phyloP scores from a whole-genome alignment of 1,284 basidiomycete species.

The Leccinum insolens region DNA sequence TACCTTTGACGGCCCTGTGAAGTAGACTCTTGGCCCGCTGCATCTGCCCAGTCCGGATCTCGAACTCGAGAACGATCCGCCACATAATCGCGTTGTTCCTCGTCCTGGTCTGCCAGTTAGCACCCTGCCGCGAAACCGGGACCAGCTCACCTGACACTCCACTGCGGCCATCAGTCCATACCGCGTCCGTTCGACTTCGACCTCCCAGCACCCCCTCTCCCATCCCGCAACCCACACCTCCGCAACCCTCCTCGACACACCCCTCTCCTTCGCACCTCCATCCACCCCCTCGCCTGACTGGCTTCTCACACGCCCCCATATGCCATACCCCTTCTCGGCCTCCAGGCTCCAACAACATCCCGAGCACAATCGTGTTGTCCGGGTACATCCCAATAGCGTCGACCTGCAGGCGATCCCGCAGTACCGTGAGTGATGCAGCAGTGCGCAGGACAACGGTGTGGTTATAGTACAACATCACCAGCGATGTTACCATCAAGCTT shows the following conservation, averaged over 20 bases:
- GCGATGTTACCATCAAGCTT: constrained; percentile 57
- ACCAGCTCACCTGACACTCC: constrained; percentile 59
- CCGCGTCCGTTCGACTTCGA: constrained; percentile 71
- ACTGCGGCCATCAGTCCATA: constrained; percentile 62
- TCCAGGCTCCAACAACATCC: constrained; percentile 45
- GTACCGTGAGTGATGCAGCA: constrained; percentile 57
- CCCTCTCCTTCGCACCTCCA: constrained; percentile 49
- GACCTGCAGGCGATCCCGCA: constrained; percentile 59
- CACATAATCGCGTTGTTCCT: constrained; percentile 72
- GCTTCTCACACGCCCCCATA: constrained; percentile 69
- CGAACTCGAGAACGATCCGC: constrained; percentile 83
- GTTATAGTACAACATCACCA: constrained; percentile 62
- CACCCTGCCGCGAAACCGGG: constrained; percentile 38
- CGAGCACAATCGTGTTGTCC: no score
- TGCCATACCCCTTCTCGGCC: constrained; percentile 71
- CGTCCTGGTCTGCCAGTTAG: constrained; percentile 51
- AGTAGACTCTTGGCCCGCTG: constrained; percentile 76
- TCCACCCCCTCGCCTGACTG: constrained; percentile 48
- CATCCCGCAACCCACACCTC: constrained; percentile 81
- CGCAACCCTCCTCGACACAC: constrained; percentile 56
- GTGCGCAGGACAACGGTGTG: constrained; percentile 58
- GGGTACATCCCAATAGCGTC: no score
- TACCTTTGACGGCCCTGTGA: constrained; percentile 85
- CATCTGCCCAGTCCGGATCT: constrained; percentile 65
- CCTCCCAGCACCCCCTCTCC: constrained; percentile 71